A percentile compares a stretch with the other conserved stretches of the same genome.
phyloP scores from a whole-genome alignment of 2,329 filamentous ascomycete genomes.

The Tolypocladium amazonense region DNA sequence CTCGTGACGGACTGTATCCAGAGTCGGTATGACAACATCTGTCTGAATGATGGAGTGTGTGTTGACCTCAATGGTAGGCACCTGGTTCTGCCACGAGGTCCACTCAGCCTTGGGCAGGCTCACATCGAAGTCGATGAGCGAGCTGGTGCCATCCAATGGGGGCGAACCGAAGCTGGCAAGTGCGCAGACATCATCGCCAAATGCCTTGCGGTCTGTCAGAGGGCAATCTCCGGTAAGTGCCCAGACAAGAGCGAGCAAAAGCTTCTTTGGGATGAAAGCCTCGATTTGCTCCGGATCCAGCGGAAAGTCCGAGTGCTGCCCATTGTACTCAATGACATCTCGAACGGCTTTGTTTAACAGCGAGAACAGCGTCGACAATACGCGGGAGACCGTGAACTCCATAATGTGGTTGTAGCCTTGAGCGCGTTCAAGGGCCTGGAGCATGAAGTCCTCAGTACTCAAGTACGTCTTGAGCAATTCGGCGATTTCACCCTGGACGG shows the following conservation, averaged over 20 bases:
- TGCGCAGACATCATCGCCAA: constrained; percentile 74
- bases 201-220: constrained; percentile 73
- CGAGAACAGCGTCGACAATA: constrained; percentile 87
- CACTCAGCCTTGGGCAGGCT: constrained; percentile 79
- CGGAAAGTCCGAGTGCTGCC: constrained; percentile 87
- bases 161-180: constrained; percentile 82
- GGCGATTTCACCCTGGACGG: constrained; percentile 69
- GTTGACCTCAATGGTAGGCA: constrained; percentile 91
- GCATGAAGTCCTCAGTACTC: constrained; percentile 69
- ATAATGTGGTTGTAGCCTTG: constrained; percentile 88
- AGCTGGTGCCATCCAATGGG: constrained; percentile 63
- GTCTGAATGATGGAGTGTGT: constrained; percentile 97
- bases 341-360: constrained; percentile 89
- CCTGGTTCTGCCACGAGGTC: constrained; percentile 88
- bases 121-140: constrained; percentile 93
- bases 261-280: constrained; percentile 82
- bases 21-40: constrained; percentile 93
- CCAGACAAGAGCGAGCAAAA: constrained; percentile 88
- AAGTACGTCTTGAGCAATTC: constrained; percentile 68
- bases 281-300: constrained; percentile 85
- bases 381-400: constrained; percentile 89
- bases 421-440: constrained; percentile 66
- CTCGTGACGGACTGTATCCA: constrained; percentile 95
- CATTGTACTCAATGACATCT: constrained; percentile 90
- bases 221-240: constrained; percentile 93